Evolutionary conservation across 2,329 filamentous ascomycete genomes (phyloP), one percentile per base, ranked within the genome.

Genomic region (Emergomyces africanus): DNA sequence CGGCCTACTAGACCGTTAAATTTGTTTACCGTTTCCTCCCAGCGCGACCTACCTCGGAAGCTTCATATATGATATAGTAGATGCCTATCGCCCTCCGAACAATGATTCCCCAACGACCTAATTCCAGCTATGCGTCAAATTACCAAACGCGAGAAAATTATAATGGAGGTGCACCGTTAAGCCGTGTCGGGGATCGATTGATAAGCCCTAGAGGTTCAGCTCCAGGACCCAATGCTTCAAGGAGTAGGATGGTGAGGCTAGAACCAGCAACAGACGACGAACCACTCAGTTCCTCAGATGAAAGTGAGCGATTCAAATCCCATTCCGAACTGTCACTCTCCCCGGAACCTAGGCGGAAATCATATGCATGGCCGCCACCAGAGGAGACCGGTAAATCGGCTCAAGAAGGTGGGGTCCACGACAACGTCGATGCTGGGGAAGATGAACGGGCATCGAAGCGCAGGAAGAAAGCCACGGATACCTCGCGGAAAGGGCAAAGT

Each of bases 181-280:
- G 68, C 58, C 57, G 57, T 41, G 60, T 62, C 5, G 53, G 54
- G n/a, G 63, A 63, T 1, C 53, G 41, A 37, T 61, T 54, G 46
- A 57, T 48, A 48, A 28, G 14, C 23, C 44, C 12, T 28, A 48
- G 23, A 48, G 37, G 20, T 35, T 59, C 42, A 25, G 25, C n/a
- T n/a, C 14, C 60, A 14, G 46, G 46, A 20, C 30, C 28, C 30
- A 35, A n/a, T 37, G 35, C 46, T 54, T 14, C 20, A 20, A 49
- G 25, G 12, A 61, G 50, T 8, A 58, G 20, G 60, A 60, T 53
- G 15, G 59, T 28, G 51, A 65, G 41, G 41, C 54, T 49, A 10
- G 63, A 67, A 53, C 69, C 69, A 3, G 70, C 64, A 5, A 72
- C 67, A 14, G 69, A 73, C 42, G 71, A 70, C 54, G 71, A 70